These are phyloP conservation scores for Amaranthus palmeri DNA, from an alignment of 148 eudicot genomes.

Conservation along the genomic window DNA sequence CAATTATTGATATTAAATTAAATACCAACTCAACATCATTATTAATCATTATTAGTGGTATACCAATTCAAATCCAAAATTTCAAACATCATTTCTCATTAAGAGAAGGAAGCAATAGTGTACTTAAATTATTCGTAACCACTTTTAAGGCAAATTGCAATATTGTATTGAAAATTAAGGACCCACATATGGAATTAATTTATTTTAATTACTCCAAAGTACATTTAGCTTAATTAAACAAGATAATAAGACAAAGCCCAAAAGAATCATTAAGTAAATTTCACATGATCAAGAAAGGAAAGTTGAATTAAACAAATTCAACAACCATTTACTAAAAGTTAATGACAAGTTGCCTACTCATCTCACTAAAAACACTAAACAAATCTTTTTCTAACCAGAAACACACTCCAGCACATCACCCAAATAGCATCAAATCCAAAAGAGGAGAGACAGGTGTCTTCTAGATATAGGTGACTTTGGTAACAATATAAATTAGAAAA, in stretches of 20 bases:
- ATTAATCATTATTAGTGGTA: neutral
- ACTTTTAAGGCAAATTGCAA: neutral
- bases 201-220: slow-evolving; percentile 12
- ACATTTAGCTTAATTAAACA: neutral
- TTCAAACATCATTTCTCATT: neutral
- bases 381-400: neutral
- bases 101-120: slow-evolving; percentile 1
- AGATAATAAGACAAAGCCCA: slow-evolving; percentile 10
- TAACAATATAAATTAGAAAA: neutral
- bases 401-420: neutral
- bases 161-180: slow-evolving; percentile 6
- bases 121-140: neutral
- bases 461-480: neutral
- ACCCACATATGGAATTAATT: slow-evolving; percentile 16
- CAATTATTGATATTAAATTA: neutral
- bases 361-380: slow-evolving; percentile 10
- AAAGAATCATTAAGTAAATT: slow-evolving; percentile 15
- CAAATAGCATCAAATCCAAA: slow-evolving; percentile 10
- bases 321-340: neutral
- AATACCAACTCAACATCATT: neutral
- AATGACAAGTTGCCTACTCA: slow-evolving; percentile 22
- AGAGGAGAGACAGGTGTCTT: slow-evolving; percentile 13
- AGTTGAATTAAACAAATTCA: slow-evolving; percentile 6
- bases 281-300: slow-evolving; percentile 21
- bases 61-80: neutral